Percentiles rank a stretch among this genome's conserved stretches.
Evolutionary conservation across 1,284 basidiomycete species (phyloP).

Genomic region (Apiotrichum domesticum): DNA sequence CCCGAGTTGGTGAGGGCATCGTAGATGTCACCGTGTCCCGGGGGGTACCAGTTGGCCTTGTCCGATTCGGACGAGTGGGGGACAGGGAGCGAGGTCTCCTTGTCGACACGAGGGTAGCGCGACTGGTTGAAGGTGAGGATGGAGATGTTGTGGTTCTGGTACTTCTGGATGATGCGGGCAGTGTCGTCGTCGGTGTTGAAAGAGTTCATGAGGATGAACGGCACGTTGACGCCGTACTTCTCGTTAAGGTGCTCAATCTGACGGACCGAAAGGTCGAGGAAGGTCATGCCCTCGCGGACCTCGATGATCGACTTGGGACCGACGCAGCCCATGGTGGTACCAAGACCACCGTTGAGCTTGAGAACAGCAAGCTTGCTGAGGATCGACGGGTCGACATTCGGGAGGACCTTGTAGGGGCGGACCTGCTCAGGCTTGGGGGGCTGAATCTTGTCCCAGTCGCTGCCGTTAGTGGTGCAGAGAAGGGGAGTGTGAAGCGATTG

Average conservation of each 20-base stretch:
- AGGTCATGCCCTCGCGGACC: slow-evolving; percentile 97
- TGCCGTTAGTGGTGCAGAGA: slow-evolving; percentile 37
- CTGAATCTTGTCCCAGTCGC: slow-evolving; percentile 96
- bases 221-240: slow-evolving; percentile 67
- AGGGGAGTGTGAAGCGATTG: too few relatives aligned
- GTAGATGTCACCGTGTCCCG: slow-evolving; percentile 85
- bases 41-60: slow-evolving; percentile 98
- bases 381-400: slow-evolving; percentile 60
- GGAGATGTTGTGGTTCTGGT: slow-evolving; percentile 92
- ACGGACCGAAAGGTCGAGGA: slow-evolving; percentile 92
- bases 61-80: slow-evolving; percentile 80
- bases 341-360: slow-evolving; percentile 99
- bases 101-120: slow-evolving; percentile 93
- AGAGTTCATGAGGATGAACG: slow-evolving; percentile 98
- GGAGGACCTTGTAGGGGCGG: slow-evolving; percentile 74
- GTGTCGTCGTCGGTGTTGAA: slow-evolving; percentile 99
- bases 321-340: slow-evolving; percentile 53
- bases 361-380: slow-evolving; percentile 95
- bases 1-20: slow-evolving; percentile 72
- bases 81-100: slow-evolving; percentile 86
- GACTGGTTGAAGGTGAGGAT: slow-evolving; percentile 93
- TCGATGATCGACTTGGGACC: slow-evolving; percentile 76
- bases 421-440: slow-evolving; percentile 91
- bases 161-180: slow-evolving; percentile 97
- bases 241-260: slow-evolving; percentile 82